Evolutionary conservation across 352 stramenopile species (phyloP).

Genomic region (Phytophthora tubulina): DNA sequence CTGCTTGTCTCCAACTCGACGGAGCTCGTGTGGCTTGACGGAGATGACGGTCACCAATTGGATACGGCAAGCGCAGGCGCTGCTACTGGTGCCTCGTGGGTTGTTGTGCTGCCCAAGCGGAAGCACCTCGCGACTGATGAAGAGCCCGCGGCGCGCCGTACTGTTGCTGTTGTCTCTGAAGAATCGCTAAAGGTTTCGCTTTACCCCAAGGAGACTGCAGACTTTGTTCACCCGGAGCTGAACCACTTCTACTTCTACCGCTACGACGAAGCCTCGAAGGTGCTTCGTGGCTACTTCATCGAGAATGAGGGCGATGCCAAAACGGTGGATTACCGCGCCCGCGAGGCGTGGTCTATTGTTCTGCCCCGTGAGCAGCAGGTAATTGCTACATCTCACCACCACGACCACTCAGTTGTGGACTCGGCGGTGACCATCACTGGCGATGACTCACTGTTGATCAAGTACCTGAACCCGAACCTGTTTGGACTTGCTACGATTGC

Average conservation of each 20-base stretch:
- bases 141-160: slow-evolving; percentile 60
- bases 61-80: slow-evolving; percentile 41
- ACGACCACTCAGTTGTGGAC: slow-evolving; percentile 73
- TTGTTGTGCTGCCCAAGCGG: slow-evolving; percentile 80
- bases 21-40: slow-evolving; percentile 78
- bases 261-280: slow-evolving; percentile 57
- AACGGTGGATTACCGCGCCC: slow-evolving; percentile 47
- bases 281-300: slow-evolving; percentile 69
- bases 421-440: slow-evolving; percentile 89
- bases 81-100: slow-evolving; percentile 47
- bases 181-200: slow-evolving; percentile 65
- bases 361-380: slow-evolving; percentile 66
- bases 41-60: slow-evolving; percentile 65
- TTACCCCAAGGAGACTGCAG: slow-evolving; percentile 57
- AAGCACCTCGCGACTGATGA: slow-evolving; percentile 74
- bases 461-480: slow-evolving; percentile 98
- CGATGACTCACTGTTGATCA: slow-evolving; percentile 97
- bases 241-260: slow-evolving; percentile 87
- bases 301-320: slow-evolving; percentile 39
- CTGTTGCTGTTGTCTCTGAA: slow-evolving; percentile 65
- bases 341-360: slow-evolving; percentile 76
- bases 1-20: slow-evolving; percentile 71
- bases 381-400: slow-evolving; percentile 65
- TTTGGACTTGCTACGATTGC: slow-evolving; percentile 91
- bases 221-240: slow-evolving; percentile 60